Base-by-base conservation (phyloP, 2,329 filamentous ascomycete species). In the Neofusicoccum sp. region DNA sequence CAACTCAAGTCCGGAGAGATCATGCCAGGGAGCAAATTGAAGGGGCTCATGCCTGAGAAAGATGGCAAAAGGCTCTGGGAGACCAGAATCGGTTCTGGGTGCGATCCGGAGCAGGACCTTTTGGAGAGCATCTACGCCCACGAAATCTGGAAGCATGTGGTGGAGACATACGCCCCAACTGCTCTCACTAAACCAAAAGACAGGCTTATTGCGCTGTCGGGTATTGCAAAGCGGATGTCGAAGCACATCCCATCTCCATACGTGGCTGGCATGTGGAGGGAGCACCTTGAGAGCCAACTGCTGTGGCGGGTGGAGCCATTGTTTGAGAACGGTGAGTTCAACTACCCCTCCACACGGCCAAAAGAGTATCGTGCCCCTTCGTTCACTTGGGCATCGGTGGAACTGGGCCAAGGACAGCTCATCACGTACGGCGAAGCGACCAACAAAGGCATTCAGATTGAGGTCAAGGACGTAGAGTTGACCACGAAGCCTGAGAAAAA, bases 331-430 rank as follows among this genome's bases (percentile, higher is more conserved):
- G 60, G 58, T 0, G 6, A 24, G 2, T 64, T 60, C 14, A 24
- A 64, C 4, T 63, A 64, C 24, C 47, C 20, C 20, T 7, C 49
- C 1, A 41, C 24, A 2, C 34, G 49, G 3, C 20, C 20, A 20
- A 12, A 54, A 9, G 24, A 34, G 1, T 6, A 14, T 1, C 36
- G 64, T 30, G 64, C 63, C 1, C 67, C 66, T 3, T 68, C 66
- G 0, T 69, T 64, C 3, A 67, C 66, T 1, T 69, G 66, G 67
- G 67, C 65, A 1, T 26, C 63, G 1, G 41, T 69, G 3, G 59
- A 67, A 11, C 41, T 59, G 2, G 30, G 48, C 1, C 51, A 58
- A 16, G 63, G 63, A 1, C 20, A 20, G 20, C 20, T 20, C 20
- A 65, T 70, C 4, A 63, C 48, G 1, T 69, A 64, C 31, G 62